A percentile compares a stretch with the other conserved stretches of the same genome.
These are phyloP conservation scores for Solanum sejunctum DNA, from an alignment of 257 asterid genomes.

Conservation along the genomic window DNA sequence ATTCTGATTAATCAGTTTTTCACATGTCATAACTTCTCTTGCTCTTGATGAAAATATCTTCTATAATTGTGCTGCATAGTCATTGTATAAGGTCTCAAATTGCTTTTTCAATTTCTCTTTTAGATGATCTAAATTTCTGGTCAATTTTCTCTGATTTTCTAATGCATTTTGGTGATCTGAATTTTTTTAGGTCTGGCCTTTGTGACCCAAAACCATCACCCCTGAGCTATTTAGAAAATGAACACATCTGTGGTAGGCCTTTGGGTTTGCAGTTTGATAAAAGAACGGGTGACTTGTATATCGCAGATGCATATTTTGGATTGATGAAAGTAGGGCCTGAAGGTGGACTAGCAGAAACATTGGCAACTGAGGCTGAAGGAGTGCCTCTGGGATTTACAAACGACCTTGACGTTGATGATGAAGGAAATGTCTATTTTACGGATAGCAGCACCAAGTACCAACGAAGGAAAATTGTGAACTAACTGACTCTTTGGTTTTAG, in stretches of 20 bases:
- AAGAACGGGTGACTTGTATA: constrained; percentile 65
- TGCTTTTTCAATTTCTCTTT: neutral
- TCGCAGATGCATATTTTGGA: constrained; percentile 95
- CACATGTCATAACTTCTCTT: neutral
- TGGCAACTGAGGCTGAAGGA: constrained; percentile 71
- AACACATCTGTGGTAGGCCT: constrained; percentile 97
- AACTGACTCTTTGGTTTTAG: neutral
- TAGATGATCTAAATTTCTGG: neutral
- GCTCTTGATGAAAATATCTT: neutral
- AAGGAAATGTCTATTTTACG: constrained; percentile 79
- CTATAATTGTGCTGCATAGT: neutral
- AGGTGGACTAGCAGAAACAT: constrained; percentile 79
- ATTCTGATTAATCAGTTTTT: neutral
- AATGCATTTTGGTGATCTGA: neutral
- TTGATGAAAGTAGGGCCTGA: constrained; percentile 87
- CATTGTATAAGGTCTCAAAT: neutral
- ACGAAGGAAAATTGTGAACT: constrained; percentile 40
- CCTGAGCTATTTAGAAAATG: constrained; percentile 53
- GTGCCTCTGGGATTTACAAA: constrained; percentile 71
- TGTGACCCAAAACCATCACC: constrained; percentile 67
- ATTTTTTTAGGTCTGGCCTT: constrained; percentile 42
- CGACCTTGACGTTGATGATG: constrained; percentile 74
- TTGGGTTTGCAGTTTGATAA: constrained; percentile 75
- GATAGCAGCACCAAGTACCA: constrained; percentile 78
- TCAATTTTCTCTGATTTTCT: neutral